phyloP scores from a whole-genome alignment of 441 rosid species.

The Iberis amara region DNA sequence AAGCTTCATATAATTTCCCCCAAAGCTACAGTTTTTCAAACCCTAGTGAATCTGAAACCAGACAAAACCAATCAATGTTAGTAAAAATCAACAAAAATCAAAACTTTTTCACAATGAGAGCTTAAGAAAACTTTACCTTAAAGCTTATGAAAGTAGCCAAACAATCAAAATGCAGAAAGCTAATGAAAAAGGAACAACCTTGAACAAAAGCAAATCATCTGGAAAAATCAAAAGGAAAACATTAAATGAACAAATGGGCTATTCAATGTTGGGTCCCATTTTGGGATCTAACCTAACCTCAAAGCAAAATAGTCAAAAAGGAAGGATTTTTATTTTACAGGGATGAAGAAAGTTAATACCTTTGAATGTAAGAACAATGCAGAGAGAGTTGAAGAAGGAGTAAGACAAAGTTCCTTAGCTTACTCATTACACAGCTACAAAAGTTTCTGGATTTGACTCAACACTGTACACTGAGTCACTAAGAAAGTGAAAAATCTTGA shows the following conservation, averaged over 20 bases:
- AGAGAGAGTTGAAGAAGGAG: constrained; percentile 29
- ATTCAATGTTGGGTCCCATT: constrained; percentile 35
- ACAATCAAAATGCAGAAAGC: constrained; percentile 7
- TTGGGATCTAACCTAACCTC: constrained; percentile 31
- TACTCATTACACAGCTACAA: constrained; percentile 3
- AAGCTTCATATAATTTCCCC: constrained; percentile 12
- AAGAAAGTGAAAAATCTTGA: constrained; percentile 19
- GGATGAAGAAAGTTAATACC: constrained; percentile 28
- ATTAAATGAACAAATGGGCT: constrained; percentile 37
- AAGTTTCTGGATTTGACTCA: constrained; percentile 26
- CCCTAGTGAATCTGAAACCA: constrained; percentile 8
- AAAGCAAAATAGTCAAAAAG: constrained; percentile 28
- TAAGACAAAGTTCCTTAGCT: constrained; percentile 32
- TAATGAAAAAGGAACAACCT: constrained; percentile 24
- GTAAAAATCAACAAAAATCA: constrained; percentile 9
- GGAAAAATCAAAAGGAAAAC: constrained; percentile 1
- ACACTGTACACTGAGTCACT: constrained; percentile 15
- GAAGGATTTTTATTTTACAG: constrained; percentile 35
- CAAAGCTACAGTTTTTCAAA: constrained; percentile 24
- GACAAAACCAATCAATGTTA: constrained; percentile 20
- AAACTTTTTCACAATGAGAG: not conserved
- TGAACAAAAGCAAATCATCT: constrained; percentile 29
- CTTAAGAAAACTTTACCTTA: not conserved
- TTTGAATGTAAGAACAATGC: constrained; percentile 41
- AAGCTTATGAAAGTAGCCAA: not conserved